Evolutionary conservation across 2,329 filamentous ascomycete genomes (phyloP), one percentile per base, ranked within the genome.

Genomic region (Aureobasidium sp.): DNA sequence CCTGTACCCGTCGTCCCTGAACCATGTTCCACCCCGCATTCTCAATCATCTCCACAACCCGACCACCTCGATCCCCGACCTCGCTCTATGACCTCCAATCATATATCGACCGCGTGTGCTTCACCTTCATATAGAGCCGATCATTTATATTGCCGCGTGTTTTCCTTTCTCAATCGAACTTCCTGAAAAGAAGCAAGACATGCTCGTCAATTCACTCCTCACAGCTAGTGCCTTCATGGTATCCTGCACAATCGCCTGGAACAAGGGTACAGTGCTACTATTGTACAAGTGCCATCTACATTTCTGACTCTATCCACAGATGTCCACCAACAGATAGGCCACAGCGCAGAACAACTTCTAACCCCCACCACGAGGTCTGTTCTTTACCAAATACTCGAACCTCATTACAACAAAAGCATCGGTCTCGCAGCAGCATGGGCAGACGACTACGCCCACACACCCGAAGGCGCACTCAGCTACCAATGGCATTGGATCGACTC

Each of bases 401-500:
- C 78, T 1, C 69, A 78, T 66, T 80, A 80, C 66, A 76, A 78
- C 64, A 73, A 75, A 45, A 79, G 77, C 1, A 76, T 81, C 38
- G 79, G 79, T 9, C 72, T 72, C 42, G 76, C 77, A 2, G 78
- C 79, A 43, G 77, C 77, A 15, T 80, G 78, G 79, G 78, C 78
- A 36, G 78, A 80, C 59, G 73, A 70, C 25, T 80, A 77, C 53
- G 77, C 78, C 3, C 78, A 80, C 51, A 79, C 76, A 3, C 66
- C 70, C 23, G 73, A 78, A 68, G 78, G 78, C n/a, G 73, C 74
- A n/a, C 80, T 77, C 66, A 78, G 76, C 15, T 80, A 80, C 64
- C 78, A 79, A 59, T 80, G 78, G 78, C 78, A 80, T 63, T 81
- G 77, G 76, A 79, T 81, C 60, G 77, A 78, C 56, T 71, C 77